These are phyloP conservation scores for Apophysomyces trapeziformis DNA, from an alignment of 371 early-diverging fungal species.

Conservation along the genomic window DNA sequence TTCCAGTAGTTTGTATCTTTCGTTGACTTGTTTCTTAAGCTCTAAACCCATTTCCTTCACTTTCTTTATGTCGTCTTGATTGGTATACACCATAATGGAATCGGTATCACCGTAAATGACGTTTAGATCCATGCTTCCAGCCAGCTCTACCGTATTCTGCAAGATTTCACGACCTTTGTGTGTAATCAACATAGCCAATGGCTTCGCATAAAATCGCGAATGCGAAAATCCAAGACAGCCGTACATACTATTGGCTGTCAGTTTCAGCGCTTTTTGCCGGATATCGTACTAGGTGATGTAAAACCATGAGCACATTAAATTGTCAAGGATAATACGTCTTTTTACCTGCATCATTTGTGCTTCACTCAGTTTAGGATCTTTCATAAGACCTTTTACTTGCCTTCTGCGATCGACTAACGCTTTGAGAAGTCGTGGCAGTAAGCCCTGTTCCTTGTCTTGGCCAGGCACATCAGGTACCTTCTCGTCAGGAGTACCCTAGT, in stretches of 20 bases:
- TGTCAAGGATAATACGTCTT: not conserved
- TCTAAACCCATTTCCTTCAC: slow-evolving; percentile 84
- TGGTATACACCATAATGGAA: slow-evolving; percentile 99
- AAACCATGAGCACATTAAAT: not conserved
- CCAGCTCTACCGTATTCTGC: slow-evolving; percentile 92
- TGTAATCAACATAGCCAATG: slow-evolving; percentile 98
- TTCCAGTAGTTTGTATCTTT: slow-evolving; percentile 91
- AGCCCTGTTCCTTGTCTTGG: slow-evolving; percentile 66
- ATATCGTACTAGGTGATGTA: slow-evolving; percentile 75
- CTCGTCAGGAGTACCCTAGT: slow-evolving; percentile 55
- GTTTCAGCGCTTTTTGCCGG: slow-evolving; percentile 97
- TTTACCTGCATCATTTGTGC: slow-evolving; percentile 67
- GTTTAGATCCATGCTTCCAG: slow-evolving; percentile 77
- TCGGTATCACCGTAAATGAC: slow-evolving; percentile 99
- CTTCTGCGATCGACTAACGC: slow-evolving; percentile 92
- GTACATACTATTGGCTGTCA: slow-evolving; percentile 99
- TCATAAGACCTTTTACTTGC: slow-evolving; percentile 93
- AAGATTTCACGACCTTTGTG: slow-evolving; percentile 98
- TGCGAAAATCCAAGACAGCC: slow-evolving; percentile 98
- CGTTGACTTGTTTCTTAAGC: slow-evolving; percentile 90
- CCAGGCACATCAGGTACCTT: slow-evolving; percentile 82
- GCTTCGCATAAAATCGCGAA: slow-evolving; percentile 98
- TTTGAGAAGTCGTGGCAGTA: slow-evolving; percentile 91
- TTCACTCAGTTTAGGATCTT: slow-evolving; percentile 63
- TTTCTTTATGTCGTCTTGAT: slow-evolving; percentile 72